Evolutionary conservation across 768 basidiomycete genomes (phyloP).

Genomic region (Grammothele lineata): DNA sequence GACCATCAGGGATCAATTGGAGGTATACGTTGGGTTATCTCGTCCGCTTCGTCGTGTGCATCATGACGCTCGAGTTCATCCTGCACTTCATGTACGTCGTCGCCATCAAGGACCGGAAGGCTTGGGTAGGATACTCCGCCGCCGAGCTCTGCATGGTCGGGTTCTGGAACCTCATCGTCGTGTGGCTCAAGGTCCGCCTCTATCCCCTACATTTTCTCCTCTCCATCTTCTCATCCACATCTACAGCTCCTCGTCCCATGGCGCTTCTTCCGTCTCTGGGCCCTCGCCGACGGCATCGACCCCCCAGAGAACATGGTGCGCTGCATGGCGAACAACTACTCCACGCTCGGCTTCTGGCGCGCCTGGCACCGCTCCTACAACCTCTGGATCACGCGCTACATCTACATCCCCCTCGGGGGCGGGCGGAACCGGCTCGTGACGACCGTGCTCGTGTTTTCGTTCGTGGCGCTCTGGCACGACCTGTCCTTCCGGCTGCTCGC

Average conservation of each 20-base stretch:
- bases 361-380: constrained; percentile 98
- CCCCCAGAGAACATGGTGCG: constrained; percentile 98
- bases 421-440: constrained; percentile 51
- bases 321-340: constrained; percentile 98
- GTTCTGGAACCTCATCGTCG: constrained; percentile 94
- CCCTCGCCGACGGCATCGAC: constrained; percentile 81
- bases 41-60: constrained; percentile 62
- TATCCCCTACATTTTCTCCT: not conserved
- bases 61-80: constrained; percentile 86
- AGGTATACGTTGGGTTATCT: constrained; percentile 50
- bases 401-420: constrained; percentile 92
- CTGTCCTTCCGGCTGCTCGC: constrained; percentile 80
- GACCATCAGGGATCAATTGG: constrained; percentile 43
- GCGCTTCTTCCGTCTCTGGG: constrained; percentile 97
- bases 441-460: constrained; percentile 82
- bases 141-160: constrained; percentile 88
- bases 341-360: constrained; percentile 88
- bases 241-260: constrained; percentile 84
- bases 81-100: constrained; percentile 96
- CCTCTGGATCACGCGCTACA: constrained; percentile 90
- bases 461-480: constrained; percentile 98
- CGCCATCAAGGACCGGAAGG: constrained; percentile 86
- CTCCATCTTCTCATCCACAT: not conserved
- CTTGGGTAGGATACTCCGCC: constrained; percentile 77
- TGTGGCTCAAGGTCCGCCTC: constrained; percentile 85